Evolutionary conservation across 1,284 basidiomycete genomes (phyloP).

Genomic region (Tylopilus orsonianus): DNA sequence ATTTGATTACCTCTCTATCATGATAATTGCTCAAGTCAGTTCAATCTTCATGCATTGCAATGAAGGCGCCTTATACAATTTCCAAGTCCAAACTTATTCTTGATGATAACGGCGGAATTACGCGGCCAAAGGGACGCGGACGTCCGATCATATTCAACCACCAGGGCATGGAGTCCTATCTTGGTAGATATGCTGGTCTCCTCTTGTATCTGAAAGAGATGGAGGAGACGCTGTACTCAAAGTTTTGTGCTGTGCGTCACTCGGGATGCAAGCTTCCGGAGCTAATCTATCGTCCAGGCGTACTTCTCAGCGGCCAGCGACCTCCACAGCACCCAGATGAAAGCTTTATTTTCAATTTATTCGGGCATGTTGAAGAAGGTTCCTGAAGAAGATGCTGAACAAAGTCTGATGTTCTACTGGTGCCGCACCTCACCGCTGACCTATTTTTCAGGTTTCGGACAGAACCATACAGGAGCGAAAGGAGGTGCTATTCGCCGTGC

Average conservation of each 20-base stretch:
- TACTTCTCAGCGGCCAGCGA: constrained; percentile 87
- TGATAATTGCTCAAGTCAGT: constrained; percentile 81
- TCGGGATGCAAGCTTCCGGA: neutral
- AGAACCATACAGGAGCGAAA: constrained; percentile 25
- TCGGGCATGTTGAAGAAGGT: constrained; percentile 64
- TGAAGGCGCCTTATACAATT: constrained; percentile 8
- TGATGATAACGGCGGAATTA: constrained; percentile 58
- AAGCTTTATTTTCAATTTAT: constrained; percentile 64
- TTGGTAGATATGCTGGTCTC: constrained; percentile 87
- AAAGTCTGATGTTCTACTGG: constrained; percentile 44
- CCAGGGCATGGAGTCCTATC: constrained; percentile 72
- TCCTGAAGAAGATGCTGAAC: constrained; percentile 69
- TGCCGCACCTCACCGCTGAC: constrained; percentile 2
- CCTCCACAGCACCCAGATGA: constrained; percentile 79
- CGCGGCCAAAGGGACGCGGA: constrained; percentile 41
- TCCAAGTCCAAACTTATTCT: constrained; percentile 65
- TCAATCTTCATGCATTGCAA: neutral
- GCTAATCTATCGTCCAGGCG: constrained; percentile 48
- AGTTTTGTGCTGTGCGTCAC: constrained; percentile 77
- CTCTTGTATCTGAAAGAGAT: constrained; percentile 96
- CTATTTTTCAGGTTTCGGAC: constrained; percentile 46
- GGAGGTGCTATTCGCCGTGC: constrained; percentile 68
- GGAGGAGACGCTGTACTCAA: constrained; percentile 82
- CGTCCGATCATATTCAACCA: constrained; percentile 61
- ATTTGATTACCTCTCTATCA: constrained; percentile 85